Conservation (phyloP, 192 early-diverging fungal genomes). For the Oehlia diaphana region DNA sequence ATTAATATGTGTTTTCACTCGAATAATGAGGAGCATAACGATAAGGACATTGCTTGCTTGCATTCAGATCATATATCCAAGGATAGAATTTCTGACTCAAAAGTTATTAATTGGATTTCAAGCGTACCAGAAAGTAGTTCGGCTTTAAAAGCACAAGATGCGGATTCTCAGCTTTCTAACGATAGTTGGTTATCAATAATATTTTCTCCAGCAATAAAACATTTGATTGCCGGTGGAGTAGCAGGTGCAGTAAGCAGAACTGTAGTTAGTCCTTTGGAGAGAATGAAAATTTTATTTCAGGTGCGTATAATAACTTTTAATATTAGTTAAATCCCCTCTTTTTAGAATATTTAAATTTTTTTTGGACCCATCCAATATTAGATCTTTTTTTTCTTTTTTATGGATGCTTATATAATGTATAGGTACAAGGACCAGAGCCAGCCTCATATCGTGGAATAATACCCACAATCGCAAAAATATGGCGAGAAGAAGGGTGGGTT, state of each 20-base stretch:
- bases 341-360: background rate
- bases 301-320: slow-evolving; percentile 34
- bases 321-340: too few relatives aligned
- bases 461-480: slow-evolving; percentile 75
- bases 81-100: background rate
- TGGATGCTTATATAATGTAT: background rate
- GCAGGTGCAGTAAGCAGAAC: slow-evolving; percentile 79
- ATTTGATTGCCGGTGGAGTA: slow-evolving; percentile 73
- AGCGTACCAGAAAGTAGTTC: slow-evolving; percentile 4
- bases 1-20: background rate
- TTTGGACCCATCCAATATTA: background rate
- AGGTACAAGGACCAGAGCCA: slow-evolving; percentile 59
- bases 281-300: slow-evolving; percentile 88
- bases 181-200: background rate
- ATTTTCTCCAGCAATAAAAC: slow-evolving; percentile 63
- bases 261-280: slow-evolving; percentile 77
- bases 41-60: background rate
- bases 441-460: slow-evolving; percentile 67
- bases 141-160: background rate
- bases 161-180: background rate
- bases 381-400: background rate
- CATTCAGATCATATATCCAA: background rate
- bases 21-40: background rate
- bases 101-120: background rate
- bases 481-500: slow-evolving; percentile 72